Evolutionary conservation across 2,329 filamentous ascomycete genomes (phyloP), one percentile per base, ranked within the genome.

Genomic region (Westerdykella ornata): DNA sequence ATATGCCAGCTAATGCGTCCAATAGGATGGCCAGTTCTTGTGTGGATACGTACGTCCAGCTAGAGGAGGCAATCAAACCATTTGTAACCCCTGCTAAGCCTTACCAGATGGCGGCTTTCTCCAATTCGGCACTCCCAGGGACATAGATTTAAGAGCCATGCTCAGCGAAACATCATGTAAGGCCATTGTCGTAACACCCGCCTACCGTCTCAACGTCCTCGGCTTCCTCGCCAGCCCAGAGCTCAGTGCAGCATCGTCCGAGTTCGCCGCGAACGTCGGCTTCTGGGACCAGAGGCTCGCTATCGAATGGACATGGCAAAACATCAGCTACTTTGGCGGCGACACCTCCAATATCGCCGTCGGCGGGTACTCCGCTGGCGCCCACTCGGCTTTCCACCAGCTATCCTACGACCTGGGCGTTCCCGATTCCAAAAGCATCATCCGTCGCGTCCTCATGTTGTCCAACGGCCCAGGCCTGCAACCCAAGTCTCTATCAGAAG

Each of bases 251-350:
- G 61, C 65, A 0, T 54, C 46, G 28, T 19, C 44, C 1, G 55
- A 57, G 16, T 54, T 47, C 19, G 57, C 63, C 2, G 69, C 71
- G 1, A 79, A 79, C 42, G 62, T 72, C 19, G 76, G 76, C 3
- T 77, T 78, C 58, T 78, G 74, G 74, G 76, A 79, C 43, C 75
- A 78, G 48, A 65, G 76, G 9, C 51, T 72, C 17, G 76, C 76
- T 2, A 59, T 78, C 6, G 73, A 78, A 53, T 79, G 76, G 76
- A 75, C 72, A 5, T 65, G 66, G 45, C 69, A 72, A 39, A 72
- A 75, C 42, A 69, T 76, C 39, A 59, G 51, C 26, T 66, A 70
- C n/a, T 77, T 78, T 44, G 72, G 72, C 1, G 75, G 75, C 3
- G 64, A 77, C 52, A 53, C 65, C 0, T 55, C 57, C 2, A 73